These are phyloP conservation scores for Musa balbisiana DNA, from an alignment of 202 grass and related monocot genomes.

Conservation along the genomic window DNA sequence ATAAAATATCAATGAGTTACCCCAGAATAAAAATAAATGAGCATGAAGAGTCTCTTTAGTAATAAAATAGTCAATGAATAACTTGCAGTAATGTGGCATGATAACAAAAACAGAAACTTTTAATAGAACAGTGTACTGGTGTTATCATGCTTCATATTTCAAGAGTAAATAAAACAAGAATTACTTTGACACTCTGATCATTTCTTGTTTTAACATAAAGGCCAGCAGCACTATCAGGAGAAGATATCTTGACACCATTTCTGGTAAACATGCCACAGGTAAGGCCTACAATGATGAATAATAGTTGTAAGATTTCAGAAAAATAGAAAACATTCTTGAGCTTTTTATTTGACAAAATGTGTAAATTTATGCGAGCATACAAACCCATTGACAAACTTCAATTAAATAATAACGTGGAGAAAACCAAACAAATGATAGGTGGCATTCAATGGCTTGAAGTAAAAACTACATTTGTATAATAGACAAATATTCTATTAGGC, in stretches of 20 bases:
- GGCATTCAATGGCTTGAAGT: too few species aligned
- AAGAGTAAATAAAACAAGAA: neutral
- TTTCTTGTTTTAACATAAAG: slow-evolving; percentile 78
- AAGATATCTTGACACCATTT: slow-evolving; percentile 56
- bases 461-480: neutral
- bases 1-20: too few species aligned
- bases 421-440: neutral
- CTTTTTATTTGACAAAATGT: neutral
- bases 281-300: slow-evolving; percentile 48
- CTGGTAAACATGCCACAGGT: slow-evolving; percentile 83
- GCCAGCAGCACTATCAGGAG: slow-evolving; percentile 85
- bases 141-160: neutral
- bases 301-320: slow-evolving; percentile 9
- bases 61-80: neutral
- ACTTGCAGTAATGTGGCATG: neutral
- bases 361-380: neutral
- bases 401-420: neutral
- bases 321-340: neutral
- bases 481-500: neutral
- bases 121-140: neutral
- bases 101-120: neutral
- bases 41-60: too few species aligned
- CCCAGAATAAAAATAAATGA: too few species aligned
- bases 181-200: slow-evolving; percentile 58
- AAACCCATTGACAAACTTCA: neutral